Percentiles rank a stretch among this genome's conserved stretches.
Evolutionary conservation across 345 rosid species (phyloP).

Genomic region (Populus tremula): DNA sequence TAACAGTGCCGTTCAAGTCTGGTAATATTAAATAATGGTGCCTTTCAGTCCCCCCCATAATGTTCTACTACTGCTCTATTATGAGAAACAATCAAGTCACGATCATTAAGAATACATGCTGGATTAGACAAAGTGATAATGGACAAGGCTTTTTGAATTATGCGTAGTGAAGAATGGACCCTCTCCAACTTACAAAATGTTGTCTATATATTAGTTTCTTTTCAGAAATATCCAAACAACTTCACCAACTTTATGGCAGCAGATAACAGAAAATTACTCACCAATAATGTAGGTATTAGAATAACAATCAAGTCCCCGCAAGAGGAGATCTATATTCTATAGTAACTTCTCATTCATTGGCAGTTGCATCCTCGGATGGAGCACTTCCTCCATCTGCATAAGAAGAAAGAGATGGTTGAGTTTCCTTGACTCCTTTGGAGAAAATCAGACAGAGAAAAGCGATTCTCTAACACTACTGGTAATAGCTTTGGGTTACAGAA

Average conservation of each 20-base stretch:
- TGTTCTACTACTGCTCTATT: background rate
- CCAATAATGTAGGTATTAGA: conserved; percentile 31
- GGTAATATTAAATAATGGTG: background rate
- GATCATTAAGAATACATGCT: background rate
- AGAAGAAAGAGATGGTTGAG: background rate
- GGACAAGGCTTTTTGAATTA: conserved; percentile 3
- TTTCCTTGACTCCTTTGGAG: background rate
- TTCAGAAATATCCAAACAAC: conserved; percentile 16
- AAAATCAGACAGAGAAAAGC: background rate
- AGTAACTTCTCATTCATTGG: conserved; percentile 9
- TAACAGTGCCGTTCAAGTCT: background rate
- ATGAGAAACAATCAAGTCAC: background rate
- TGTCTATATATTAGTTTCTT: conserved; percentile 11
- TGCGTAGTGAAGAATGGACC: background rate
- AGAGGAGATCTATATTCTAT: background rate
- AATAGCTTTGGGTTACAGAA: background rate
- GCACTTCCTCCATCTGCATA: conserved; percentile 61
- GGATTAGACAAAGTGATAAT: background rate
- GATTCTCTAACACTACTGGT: background rate
- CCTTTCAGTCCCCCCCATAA: background rate
- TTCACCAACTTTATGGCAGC: conserved; percentile 32
- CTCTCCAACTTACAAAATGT: conserved; percentile 19
- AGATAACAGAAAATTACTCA: conserved; percentile 25
- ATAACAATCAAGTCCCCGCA: conserved; percentile 30
- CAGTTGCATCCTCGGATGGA: conserved; percentile 47